phyloP scores from a whole-genome alignment of 176 grass and related monocot genomes.

The Phyllostachys edulis region DNA sequence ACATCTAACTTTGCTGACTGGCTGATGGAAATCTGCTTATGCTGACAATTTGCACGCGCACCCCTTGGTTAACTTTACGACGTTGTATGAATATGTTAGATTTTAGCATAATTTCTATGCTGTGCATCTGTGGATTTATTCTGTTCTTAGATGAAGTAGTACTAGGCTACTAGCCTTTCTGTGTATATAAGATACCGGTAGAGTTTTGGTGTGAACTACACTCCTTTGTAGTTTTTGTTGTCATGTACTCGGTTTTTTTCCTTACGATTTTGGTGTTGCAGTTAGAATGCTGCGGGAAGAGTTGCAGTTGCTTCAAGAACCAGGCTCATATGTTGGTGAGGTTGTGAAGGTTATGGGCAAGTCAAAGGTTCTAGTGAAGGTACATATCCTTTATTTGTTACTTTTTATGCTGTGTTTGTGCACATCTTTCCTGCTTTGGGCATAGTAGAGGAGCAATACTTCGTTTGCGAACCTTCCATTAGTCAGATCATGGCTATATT shows the following conservation, averaged over 20 bases:
- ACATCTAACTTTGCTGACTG: background rate
- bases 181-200: background rate
- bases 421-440: background rate
- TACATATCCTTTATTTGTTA: constrained; percentile 21
- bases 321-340: constrained; percentile 87
- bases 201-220: background rate
- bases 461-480: background rate
- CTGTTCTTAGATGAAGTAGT: background rate
- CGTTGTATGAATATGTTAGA: background rate
- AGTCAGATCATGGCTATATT: background rate
- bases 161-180: background rate
- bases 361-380: constrained; percentile 96
- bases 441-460: background rate
- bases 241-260: background rate
- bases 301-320: constrained; percentile 75
- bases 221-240: background rate
- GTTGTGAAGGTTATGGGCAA: constrained; percentile 99
- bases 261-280: constrained; percentile 15
- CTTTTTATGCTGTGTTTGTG: background rate
- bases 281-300: constrained; percentile 77
- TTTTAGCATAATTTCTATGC: background rate
- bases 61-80: background rate
- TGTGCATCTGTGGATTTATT: background rate
- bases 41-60: background rate
- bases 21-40: background rate